These are phyloP conservation scores for Gymnopus androsaceus DNA, from an alignment of 1,284 basidiomycete genomes.

Conservation along the genomic window DNA sequence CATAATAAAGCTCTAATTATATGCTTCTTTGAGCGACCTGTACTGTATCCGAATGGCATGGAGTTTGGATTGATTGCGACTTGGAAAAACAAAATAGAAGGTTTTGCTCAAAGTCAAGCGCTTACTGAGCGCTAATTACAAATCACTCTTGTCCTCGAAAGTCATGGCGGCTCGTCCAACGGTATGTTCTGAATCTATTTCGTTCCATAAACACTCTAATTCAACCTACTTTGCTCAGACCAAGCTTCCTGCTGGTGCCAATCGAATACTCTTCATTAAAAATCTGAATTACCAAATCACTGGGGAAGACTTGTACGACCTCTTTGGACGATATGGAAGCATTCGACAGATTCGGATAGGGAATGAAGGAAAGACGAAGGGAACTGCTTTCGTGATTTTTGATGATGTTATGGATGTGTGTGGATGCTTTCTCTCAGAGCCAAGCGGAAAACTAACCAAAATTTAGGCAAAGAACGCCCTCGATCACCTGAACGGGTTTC, in stretches of 20 bases:
- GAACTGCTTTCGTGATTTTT: slow-evolving; percentile 94
- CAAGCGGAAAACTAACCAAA: background rate
- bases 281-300: slow-evolving; percentile 95
- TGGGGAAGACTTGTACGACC: slow-evolving; percentile 93
- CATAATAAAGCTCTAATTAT: background rate
- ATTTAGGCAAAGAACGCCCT: slow-evolving; percentile 90
- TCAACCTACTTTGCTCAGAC: slow-evolving; percentile 43
- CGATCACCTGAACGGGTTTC: slow-evolving; percentile 97
- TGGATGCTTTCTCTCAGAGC: slow-evolving; percentile 17
- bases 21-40: background rate
- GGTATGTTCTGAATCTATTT: slow-evolving; percentile 39
- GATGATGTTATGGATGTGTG: slow-evolving; percentile 88
- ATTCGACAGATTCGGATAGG: slow-evolving; percentile 96
- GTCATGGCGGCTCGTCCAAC: slow-evolving; percentile 69
- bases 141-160: slow-evolving; percentile 6
- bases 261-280: slow-evolving; percentile 84
- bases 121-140: too few species aligned
- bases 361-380: slow-evolving; percentile 89
- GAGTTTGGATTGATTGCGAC: too few species aligned
- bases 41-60: too few species aligned
- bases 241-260: slow-evolving; percentile 84
- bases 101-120: too few species aligned
- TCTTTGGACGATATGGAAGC: slow-evolving; percentile 96
- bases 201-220: background rate
- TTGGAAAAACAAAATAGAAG: too few species aligned